Conservation (phyloP, 805 yeast genomes). For the Metschnikowia orientalis region DNA sequence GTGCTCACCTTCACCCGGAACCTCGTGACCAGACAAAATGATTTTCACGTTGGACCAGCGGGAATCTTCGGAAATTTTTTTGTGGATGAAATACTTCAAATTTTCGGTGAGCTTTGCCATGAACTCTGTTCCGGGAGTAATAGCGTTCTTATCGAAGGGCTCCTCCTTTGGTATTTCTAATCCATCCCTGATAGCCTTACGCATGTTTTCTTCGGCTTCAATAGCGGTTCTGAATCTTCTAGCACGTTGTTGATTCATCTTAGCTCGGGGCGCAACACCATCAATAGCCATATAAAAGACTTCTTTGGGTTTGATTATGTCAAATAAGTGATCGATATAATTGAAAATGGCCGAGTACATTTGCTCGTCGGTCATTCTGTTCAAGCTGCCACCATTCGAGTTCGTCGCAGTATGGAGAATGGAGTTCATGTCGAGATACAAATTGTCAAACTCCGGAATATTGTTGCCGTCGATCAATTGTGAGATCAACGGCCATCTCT, state of each 20-base stretch:
- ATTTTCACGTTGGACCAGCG: conserved; percentile 79
- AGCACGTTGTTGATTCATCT: conserved; percentile 96
- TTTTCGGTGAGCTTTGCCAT: conserved; percentile 85
- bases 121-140: conserved; percentile 96
- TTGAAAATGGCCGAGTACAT: conserved; percentile 90
- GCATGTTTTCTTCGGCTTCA: conserved; percentile 79
- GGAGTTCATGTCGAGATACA: conserved; percentile 96
- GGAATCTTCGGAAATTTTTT: conserved; percentile 80
- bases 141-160: conserved; percentile 87
- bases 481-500: conserved; percentile 96
- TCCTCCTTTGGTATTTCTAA: conserved; percentile 73
- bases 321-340: conserved; percentile 90
- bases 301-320: conserved; percentile 79
- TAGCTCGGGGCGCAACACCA: conserved; percentile 98
- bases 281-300: conserved; percentile 95
- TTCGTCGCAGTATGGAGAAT: conserved; percentile 93
- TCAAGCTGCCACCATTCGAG: conserved; percentile 57
- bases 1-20: conserved; percentile 98
- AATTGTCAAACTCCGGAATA: conserved; percentile 90
- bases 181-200: conserved; percentile 71
- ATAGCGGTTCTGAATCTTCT: conserved; percentile 91
- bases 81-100: conserved; percentile 81
- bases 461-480: conserved; percentile 77
- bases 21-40: conserved; percentile 88
- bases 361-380: conserved; percentile 78